These are phyloP conservation scores for Suaeda aralocaspica DNA, from an alignment of 148 eudicot species.

Conservation along the genomic window DNA sequence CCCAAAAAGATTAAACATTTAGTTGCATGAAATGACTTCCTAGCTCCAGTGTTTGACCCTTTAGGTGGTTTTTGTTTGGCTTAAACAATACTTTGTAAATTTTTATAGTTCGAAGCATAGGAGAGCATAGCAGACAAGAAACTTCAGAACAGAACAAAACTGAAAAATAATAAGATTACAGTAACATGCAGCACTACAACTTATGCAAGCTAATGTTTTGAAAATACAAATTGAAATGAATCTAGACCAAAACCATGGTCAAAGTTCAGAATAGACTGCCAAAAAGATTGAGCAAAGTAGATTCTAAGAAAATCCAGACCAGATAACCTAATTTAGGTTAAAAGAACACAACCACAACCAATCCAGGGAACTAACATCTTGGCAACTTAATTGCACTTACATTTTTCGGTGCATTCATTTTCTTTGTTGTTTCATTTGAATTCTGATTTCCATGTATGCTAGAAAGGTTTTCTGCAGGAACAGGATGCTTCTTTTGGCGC, in stretches of 20 bases:
- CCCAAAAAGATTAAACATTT: background rate
- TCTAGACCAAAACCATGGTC: background rate
- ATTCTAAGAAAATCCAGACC: background rate
- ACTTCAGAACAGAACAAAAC: background rate
- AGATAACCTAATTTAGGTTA: background rate
- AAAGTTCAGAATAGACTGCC: background rate
- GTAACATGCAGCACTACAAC: background rate
- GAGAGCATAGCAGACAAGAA: background rate
- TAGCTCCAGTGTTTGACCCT: background rate
- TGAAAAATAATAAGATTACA: background rate
- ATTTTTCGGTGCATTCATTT: background rate
- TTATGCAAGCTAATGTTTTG: background rate
- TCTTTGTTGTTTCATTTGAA: background rate
- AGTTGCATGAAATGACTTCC: background rate
- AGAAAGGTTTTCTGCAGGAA: background rate
- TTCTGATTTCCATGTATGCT: background rate
- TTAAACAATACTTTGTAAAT: background rate
- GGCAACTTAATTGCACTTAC: background rate
- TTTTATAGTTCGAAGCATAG: background rate
- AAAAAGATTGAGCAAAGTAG: background rate
- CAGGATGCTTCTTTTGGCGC: slow-evolving; percentile 22
- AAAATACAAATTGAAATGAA: background rate
- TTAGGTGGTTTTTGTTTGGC: background rate
- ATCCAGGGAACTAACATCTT: background rate
- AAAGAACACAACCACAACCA: background rate